phyloP scores from a whole-genome alignment of 352 stramenopile genomes.

The Pythium insidiosum region DNA sequence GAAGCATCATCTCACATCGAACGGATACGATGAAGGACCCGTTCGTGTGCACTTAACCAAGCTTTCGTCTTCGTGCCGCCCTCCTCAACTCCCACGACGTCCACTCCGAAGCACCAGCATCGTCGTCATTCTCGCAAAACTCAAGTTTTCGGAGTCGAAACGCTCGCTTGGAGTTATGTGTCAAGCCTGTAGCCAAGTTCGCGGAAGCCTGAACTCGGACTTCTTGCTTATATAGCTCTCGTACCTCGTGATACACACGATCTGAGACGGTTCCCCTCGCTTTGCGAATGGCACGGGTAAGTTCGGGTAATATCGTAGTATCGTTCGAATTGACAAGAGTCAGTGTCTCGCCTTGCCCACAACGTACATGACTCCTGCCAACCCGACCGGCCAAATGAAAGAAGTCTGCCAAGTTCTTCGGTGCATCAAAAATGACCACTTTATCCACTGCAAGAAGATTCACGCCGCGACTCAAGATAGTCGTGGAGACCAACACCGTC shows the following conservation, averaged over 20 bases:
- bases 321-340: no score
- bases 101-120: conserved; percentile 16
- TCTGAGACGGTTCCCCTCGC: no score
- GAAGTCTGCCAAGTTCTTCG: conserved; percentile 43
- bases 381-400: conserved; percentile 57
- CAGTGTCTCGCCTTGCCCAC: no score
- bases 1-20: no score
- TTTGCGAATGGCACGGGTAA: no score
- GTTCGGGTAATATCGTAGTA: no score
- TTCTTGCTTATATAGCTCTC: no score
- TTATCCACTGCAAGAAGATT: conserved; percentile 54
- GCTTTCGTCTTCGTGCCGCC: no score
- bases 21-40: neutral
- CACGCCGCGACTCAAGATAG: conserved; percentile 65
- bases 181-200: no score
- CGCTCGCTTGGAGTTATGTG: conserved; percentile 42
- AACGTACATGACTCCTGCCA: no score
- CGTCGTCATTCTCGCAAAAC: conserved; percentile 9
- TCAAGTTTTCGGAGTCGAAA: conserved; percentile 26
- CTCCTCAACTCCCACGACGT: conserved; percentile 30
- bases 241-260: no score
- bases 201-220: no score
- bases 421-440: conserved; percentile 72
- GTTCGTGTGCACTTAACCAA: neutral
- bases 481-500: conserved; percentile 54